phyloP scores from a whole-genome alignment of 345 rosid species.

The Hibiscus tridactylites region DNA sequence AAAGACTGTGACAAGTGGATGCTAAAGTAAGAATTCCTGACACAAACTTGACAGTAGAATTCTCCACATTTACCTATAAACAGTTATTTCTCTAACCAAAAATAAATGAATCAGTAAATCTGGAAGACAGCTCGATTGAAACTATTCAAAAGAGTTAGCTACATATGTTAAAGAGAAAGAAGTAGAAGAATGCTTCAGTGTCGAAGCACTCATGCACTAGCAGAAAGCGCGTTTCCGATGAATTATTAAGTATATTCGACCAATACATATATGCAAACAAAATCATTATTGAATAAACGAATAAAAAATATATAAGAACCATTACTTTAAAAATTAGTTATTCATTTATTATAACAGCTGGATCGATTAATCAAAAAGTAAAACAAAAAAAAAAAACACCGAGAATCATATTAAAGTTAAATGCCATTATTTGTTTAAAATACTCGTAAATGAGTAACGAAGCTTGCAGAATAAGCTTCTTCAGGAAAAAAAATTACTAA shows the following conservation, averaged over 20 bases:
- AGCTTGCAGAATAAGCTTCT: not conserved
- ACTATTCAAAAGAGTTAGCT: not conserved
- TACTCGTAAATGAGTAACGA: not conserved
- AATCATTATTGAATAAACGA: not conserved
- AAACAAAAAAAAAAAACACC: not conserved
- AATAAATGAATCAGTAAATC: not conserved
- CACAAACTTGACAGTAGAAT: slow-evolving; percentile 2
- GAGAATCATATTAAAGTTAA: not conserved
- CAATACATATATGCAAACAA: not conserved
- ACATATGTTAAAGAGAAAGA: not conserved
- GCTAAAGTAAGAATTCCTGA: slow-evolving; percentile 4
- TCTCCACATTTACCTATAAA: slow-evolving; percentile 1
- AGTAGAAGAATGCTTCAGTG: not conserved
- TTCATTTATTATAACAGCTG: not conserved
- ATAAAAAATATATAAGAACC: not conserved
- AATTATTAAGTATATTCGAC: not conserved
- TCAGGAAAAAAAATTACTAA: not conserved
- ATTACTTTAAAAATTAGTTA: not conserved
- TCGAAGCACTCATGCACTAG: not conserved
- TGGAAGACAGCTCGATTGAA: not conserved
- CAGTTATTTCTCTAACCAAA: not conserved
- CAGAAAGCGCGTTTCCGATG: not conserved
- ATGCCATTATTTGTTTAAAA: not conserved
- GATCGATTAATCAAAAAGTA: not conserved
- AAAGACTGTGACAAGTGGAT: not conserved